These are phyloP conservation scores for Aschersonia sp. DNA, from an alignment of 2,329 filamentous ascomycete genomes.

Conservation along the genomic window DNA sequence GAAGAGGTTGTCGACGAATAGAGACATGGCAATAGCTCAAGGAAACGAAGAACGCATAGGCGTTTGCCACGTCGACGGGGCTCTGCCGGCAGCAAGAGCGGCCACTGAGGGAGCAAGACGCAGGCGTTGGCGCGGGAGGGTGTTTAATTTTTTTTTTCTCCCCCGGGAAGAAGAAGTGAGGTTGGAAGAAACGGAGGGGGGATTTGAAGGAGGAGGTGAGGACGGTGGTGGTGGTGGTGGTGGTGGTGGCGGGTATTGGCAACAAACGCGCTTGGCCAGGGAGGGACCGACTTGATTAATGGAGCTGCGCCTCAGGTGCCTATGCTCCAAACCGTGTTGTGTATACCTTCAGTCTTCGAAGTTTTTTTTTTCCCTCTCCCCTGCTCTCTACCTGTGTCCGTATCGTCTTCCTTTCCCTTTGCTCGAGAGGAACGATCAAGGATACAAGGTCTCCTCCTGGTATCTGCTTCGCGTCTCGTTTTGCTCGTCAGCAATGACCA, in stretches of 20 bases:
- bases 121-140: not conserved
- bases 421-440: too few relatives aligned
- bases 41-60: not conserved
- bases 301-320: not conserved
- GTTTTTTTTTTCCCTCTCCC: too few relatives aligned
- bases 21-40: conserved; percentile 11
- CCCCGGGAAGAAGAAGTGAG: not conserved
- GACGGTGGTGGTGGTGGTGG: not conserved
- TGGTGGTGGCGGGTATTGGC: not conserved
- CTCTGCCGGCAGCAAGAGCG: conserved; percentile 4
- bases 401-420: too few relatives aligned
- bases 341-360: too few relatives aligned
- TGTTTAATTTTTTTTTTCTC: not conserved
- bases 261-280: not conserved
- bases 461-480: too few relatives aligned
- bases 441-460: too few relatives aligned
- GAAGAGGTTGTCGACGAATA: conserved; percentile 19
- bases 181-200: not conserved
- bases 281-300: not conserved
- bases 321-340: not conserved
- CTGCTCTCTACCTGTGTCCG: too few relatives aligned
- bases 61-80: conserved; percentile 2
- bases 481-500: too few relatives aligned
- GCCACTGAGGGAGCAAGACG: not conserved
- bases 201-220: not conserved